A percentile compares a stretch with the other conserved stretches of the same genome.
These are phyloP conservation scores for Sporobolus alterniflorus DNA, from an alignment of 202 grass and related monocot species.

Conservation along the genomic window DNA sequence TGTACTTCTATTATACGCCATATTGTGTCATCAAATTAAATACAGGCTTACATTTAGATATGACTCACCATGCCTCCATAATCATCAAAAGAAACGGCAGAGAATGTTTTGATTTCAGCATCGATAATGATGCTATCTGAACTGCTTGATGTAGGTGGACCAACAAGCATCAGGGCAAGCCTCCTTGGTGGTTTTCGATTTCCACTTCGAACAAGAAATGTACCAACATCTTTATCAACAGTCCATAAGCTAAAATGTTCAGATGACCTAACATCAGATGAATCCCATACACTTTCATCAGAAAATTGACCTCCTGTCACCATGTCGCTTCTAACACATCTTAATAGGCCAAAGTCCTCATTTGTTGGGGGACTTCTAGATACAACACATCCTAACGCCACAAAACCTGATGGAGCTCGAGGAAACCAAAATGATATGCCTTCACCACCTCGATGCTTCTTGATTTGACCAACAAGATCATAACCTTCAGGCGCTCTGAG, in stretches of 20 bases:
- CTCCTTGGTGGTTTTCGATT: conserved; percentile 82
- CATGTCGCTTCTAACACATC: conserved; percentile 97
- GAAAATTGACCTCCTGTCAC: conserved; percentile 81
- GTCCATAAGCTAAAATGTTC: conserved; percentile 94
- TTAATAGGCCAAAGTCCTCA: conserved; percentile 73
- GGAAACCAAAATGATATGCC: conserved; percentile 89
- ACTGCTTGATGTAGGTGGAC: conserved; percentile 60
- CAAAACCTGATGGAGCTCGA: conserved; percentile 88
- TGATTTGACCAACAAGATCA: conserved; percentile 74
- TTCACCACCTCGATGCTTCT: conserved; percentile 81
- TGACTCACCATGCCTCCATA: conserved; percentile 88
- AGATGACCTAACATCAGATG: conserved; percentile 65
- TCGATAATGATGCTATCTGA: conserved; percentile 85
- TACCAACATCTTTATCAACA: conserved; percentile 71
- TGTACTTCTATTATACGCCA: background rate
- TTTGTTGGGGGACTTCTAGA: conserved; percentile 61
- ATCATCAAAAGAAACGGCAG: conserved; percentile 96
- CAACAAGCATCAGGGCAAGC: conserved; percentile 73
- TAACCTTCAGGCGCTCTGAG: conserved; percentile 80
- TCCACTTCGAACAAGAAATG: conserved; percentile 93
- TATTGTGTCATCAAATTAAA: conserved; percentile 1
- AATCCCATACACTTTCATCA: conserved; percentile 90
- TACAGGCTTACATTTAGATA: background rate
- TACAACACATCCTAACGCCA: conserved; percentile 86
- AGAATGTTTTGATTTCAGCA: conserved; percentile 85